Base-by-base conservation (phyloP, 2,329 filamentous ascomycete genomes). In the Neopestalotiopsis sp. region DNA sequence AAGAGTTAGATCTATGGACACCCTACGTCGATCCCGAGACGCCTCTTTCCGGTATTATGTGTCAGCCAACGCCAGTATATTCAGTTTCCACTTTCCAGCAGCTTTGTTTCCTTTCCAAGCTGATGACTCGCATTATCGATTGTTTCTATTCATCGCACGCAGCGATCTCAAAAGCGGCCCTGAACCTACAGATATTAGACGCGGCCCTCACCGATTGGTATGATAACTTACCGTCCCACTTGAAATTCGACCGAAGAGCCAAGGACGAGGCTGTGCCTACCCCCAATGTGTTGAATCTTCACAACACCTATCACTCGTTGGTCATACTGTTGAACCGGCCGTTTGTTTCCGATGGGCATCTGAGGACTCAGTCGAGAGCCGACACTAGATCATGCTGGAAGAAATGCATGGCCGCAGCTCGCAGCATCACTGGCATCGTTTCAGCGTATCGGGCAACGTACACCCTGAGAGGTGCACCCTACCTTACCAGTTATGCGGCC, bases 61-160 rank as follows among this genome's bases (percentile, higher is more conserved):
- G 12, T 66, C 70, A 17, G 32, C 62, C 40, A 30, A 56, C 40
- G 17, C 38, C 62, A 9, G 70, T 72, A 12, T 67, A 78, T 69
- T 80, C 78, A 1, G 79, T 82, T 5, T 78, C 78, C 4, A 78
- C 77, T 0, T 81, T 81, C 58, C 75, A 78, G 67, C 75, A 80
- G 42, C 68, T 82, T 30, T 80, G 77, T 67, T 69, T 74, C 1
- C 71, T 82, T 4, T 80, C 78, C 4, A 75, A 75, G 61, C 77
- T 82, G 9, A 80, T 81, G 78, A 78, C 79, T 7, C 74, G 71
- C 30, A 81, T 81, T 62, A 81, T 67, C 34, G 28, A 67, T 69
- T 71, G 72, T 24, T 76, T 81, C 38, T 81, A 81, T 52, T 73
- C 74, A 52, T 61, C 62, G 13, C 74, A 76, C 7, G 74, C 77